Base-by-base conservation (phyloP, 352 stramenopile species). In the Pythium volutum region DNA sequence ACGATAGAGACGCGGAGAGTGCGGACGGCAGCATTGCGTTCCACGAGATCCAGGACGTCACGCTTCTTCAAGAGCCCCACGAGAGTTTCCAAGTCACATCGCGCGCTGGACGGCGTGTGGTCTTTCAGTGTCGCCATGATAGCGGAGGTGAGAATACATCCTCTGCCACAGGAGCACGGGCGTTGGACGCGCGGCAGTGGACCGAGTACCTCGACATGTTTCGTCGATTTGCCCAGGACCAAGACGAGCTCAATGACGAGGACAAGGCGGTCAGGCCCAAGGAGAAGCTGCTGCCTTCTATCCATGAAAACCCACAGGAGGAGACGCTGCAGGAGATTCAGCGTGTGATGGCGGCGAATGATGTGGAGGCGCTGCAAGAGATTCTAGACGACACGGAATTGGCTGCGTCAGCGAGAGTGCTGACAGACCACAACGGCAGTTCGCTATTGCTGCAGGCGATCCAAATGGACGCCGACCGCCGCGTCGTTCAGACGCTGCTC, bases 401-500 rank as follows among this genome's bases (percentile, higher is more conserved):
- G 18, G 41, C 26, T 16, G 25, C 22, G 1, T 5, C n/a, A 6
- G 41, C 22, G 12, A 22, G 20, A 2, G 27, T 11, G 4, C 50
- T 70, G n/a, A 16, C 33, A 0, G 81, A 91, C 14, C 53, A 59
- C 5, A 66, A 76, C n/a, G 76, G 73, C 48, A 88, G 74, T 25
- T 88, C 79, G 10, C 60, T 88, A 27, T 51, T 91, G 8, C 53
- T 87, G 2, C 27, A 84, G 9, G 76, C 73, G 22, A 66, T 85
- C 6, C 76, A 76, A 31, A 38, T 74, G 7, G 74, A 79, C 16
- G 69, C 71, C 1, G 45, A 67, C 3, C 47, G 55, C 15, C 57
- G 49, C 10, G 56, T 79, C 20, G 56, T 85, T 20, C 53, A 59
- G 0, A 46, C 25, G 7, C 38, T 89, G 43, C 48, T 88, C 1